phyloP scores from a whole-genome alignment of 352 stramenopile species.

The Phytophthora vignae region DNA sequence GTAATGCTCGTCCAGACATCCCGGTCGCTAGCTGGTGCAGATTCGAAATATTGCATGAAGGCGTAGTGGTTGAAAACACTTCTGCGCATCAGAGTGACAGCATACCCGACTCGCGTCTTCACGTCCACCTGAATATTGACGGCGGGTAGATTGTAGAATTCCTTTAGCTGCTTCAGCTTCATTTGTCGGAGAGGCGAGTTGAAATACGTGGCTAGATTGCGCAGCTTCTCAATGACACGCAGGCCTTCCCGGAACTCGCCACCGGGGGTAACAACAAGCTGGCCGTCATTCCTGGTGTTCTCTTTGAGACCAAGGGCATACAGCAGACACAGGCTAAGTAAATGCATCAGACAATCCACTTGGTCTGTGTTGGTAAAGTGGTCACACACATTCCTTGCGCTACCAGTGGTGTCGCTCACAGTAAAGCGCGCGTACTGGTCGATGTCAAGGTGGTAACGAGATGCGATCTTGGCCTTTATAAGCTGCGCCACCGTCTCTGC shows the following conservation, averaged over 20 bases:
- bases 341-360: slow-evolving; percentile 18
- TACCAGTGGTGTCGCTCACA: slow-evolving; percentile 8
- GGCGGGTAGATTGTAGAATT: slow-evolving; percentile 3
- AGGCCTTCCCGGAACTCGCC: neutral
- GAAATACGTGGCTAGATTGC: slow-evolving; percentile 10
- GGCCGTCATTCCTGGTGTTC: slow-evolving; percentile 5
- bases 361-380: slow-evolving; percentile 15
- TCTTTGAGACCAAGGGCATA: slow-evolving; percentile 10
- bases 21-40: neutral
- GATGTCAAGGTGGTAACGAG: slow-evolving; percentile 5
- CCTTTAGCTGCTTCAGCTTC: slow-evolving; percentile 8
- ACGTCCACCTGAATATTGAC: neutral
- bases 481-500: neutral
- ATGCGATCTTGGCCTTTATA: neutral
- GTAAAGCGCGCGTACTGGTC: slow-evolving; percentile 5
- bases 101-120: slow-evolving; percentile 15
- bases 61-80: slow-evolving; percentile 13
- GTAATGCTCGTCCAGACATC: neutral
- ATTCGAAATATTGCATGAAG: slow-evolving; percentile 9
- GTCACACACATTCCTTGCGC: slow-evolving; percentile 6
- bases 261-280: neutral
- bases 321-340: slow-evolving; percentile 7
- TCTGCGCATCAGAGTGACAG: slow-evolving; percentile 2
- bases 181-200: neutral
- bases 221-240: slow-evolving; percentile 9